phyloP scores from a whole-genome alignment of 345 rosid genomes.

The Combretum micranthum region DNA sequence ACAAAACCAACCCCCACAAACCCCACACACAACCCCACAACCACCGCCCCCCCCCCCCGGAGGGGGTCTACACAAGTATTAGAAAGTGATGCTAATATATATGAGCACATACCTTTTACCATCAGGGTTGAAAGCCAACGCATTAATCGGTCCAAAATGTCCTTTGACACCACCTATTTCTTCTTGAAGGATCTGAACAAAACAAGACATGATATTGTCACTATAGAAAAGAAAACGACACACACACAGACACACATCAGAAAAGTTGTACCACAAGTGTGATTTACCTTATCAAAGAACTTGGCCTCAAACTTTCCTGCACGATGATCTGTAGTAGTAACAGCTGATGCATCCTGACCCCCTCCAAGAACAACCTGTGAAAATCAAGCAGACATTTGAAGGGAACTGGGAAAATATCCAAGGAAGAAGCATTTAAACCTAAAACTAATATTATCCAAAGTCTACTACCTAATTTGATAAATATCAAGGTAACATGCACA shows the following conservation, averaged over 20 bases:
- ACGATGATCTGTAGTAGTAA: slow-evolving; percentile 95
- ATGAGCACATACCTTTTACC: slow-evolving; percentile 63
- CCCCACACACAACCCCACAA: too few species aligned
- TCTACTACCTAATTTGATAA: too few species aligned
- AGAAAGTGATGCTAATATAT: background rate
- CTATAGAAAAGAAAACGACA: background rate
- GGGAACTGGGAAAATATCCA: background rate
- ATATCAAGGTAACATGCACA: too few species aligned
- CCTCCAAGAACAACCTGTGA: slow-evolving; percentile 93
- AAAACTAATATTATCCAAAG: too few species aligned
- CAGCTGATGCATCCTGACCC: slow-evolving; percentile 97
- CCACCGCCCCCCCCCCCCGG: too few species aligned
- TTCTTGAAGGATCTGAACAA: slow-evolving; percentile 62
- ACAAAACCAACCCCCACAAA: too few species aligned
- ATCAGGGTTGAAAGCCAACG: slow-evolving; percentile 95
- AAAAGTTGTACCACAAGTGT: background rate
- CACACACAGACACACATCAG: background rate
- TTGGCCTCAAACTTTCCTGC: slow-evolving; percentile 98
- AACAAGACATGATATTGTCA: background rate
- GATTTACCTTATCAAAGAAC: slow-evolving; percentile 68
- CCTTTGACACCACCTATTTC: slow-evolving; percentile 99
- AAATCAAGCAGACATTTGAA: background rate
- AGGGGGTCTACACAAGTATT: too few species aligned
- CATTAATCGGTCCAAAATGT: slow-evolving; percentile 96
- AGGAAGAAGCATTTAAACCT: background rate